Conservation (phyloP, 164 flowering plant species). For the Amborella trichopoda region DNA sequence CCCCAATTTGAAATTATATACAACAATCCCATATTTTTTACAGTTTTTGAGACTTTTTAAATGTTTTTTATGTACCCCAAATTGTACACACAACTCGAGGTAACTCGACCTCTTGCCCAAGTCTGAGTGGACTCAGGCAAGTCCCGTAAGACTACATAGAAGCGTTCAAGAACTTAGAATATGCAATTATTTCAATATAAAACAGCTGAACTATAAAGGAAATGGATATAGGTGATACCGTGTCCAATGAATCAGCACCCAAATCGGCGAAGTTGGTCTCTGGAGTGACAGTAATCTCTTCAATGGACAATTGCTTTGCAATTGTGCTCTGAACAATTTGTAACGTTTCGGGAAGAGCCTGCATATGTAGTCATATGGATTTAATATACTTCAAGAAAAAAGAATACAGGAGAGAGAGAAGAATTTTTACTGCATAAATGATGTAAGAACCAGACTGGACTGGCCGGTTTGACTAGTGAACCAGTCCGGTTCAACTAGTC, state of each 20-base stretch:
- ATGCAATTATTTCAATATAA: no score
- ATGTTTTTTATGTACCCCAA: no score
- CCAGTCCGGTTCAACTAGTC: background rate
- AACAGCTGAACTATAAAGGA: no score
- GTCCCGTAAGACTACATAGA: no score
- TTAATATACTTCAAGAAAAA: background rate
- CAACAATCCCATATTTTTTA: no score
- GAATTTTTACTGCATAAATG: background rate
- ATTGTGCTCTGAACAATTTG: slow-evolving; percentile 34
- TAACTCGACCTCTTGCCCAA: no score
- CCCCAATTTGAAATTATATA: no score
- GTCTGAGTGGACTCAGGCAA: no score
- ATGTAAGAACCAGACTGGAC: background rate
- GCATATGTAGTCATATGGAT: background rate
- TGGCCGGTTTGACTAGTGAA: background rate
- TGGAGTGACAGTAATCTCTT: slow-evolving; percentile 30
- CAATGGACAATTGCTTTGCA: slow-evolving; percentile 45
- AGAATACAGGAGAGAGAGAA: background rate
- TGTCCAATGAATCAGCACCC: slow-evolving; percentile 56
- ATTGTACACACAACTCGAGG: no score
- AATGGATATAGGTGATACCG: slow-evolving; percentile 19
- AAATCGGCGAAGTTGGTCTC: slow-evolving; percentile 47
- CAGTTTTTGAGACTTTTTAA: no score
- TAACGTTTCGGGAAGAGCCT: slow-evolving; percentile 49
- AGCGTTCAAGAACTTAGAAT: no score